Base-by-base conservation (phyloP, 306 rosid species). In the Cucumis melo region DNA sequence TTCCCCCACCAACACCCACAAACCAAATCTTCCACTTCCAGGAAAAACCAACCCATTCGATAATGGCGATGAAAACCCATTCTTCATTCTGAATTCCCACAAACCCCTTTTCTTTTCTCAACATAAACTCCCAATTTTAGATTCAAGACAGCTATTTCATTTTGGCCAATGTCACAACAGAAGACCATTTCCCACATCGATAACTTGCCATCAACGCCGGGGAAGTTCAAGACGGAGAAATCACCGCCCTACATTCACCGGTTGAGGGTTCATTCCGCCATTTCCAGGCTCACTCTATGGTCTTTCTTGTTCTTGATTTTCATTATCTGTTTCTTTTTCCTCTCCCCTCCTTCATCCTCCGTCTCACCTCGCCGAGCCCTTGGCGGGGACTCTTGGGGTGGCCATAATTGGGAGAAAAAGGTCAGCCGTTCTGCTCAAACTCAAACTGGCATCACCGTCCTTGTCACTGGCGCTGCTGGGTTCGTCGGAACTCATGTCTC, bases 401-500 rank as follows among this genome's bases (percentile, higher is more conserved):
- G 96, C 24, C 81, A 86, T 56, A 82, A 72, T 34, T 92, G 96
- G 98, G 98, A 92, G 61, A 87, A 85, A 38, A 89, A 83, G 8
- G 96, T 92, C 14, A 84, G 85, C 7, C 88, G 87, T 66, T 92
- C 96, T 5, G 81, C 90, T 0, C 84, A 86, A 11, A 65, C 80
- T 92, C 8, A 5, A 61, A 81, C 89, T 10, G 85, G 83, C 15
- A 75, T 82, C 53, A 81, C 89, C 13, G 91, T 92, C 5, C 90
- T 92, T 3, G 92, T 92, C 56, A 92, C 94, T 14, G 96, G 98
- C 24, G 95, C 96, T 7, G 87, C 90, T 9, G 96, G 94, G 1
- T 92, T 92, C 72, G 98, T 92, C 75, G 96, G 96, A 10, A 78
- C 91, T 1, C 98, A 92, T 75, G 94, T 90, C 39, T 85, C 98